phyloP scores from a whole-genome alignment of 2,329 filamentous ascomycete genomes.

The Dactylellina drechsleri region DNA sequence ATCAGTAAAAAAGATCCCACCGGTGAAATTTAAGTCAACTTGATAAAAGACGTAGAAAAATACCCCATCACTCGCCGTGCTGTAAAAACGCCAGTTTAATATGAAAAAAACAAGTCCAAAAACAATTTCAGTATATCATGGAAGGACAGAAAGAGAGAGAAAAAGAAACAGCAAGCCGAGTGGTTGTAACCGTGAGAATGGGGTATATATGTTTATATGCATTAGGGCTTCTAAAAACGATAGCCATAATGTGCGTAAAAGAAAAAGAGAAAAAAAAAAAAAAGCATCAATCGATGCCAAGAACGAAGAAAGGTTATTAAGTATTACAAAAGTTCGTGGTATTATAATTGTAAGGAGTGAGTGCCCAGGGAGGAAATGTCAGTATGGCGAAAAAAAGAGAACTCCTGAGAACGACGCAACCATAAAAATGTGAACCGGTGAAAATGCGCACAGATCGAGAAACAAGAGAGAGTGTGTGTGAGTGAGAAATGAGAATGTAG shows the following conservation, averaged over 20 bases:
- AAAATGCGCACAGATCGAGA: constrained; percentile 28
- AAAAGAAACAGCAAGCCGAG: background rate
- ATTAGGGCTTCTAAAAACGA: constrained; percentile 22
- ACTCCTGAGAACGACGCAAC: constrained; percentile 48
- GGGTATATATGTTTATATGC: constrained; percentile 31
- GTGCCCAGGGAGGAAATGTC: constrained; percentile 14
- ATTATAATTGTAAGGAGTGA: constrained; percentile 33
- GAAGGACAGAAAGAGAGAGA: constrained; percentile 5
- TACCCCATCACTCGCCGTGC: constrained; percentile 9
- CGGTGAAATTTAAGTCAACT: background rate
- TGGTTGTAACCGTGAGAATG: background rate
- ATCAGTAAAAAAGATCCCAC: background rate
- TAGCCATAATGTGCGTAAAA: constrained; percentile 2
- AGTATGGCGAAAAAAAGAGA: background rate
- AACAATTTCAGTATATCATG: constrained; percentile 20
- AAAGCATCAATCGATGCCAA: constrained; percentile 1
- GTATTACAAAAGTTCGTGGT: constrained; percentile 46
- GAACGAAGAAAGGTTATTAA: constrained; percentile 42
- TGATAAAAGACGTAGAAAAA: background rate
- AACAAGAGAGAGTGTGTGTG: constrained; percentile 13
- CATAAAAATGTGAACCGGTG: constrained; percentile 31
- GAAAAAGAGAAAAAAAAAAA: constrained; percentile 11
- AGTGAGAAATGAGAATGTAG: constrained; percentile 12
- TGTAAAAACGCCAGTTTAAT: constrained; percentile 10
- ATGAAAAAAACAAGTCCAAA: constrained; percentile 1